Evolutionary conservation across 2,329 filamentous ascomycete genomes (phyloP).

Genomic region (Cordyceps cicadae): DNA sequence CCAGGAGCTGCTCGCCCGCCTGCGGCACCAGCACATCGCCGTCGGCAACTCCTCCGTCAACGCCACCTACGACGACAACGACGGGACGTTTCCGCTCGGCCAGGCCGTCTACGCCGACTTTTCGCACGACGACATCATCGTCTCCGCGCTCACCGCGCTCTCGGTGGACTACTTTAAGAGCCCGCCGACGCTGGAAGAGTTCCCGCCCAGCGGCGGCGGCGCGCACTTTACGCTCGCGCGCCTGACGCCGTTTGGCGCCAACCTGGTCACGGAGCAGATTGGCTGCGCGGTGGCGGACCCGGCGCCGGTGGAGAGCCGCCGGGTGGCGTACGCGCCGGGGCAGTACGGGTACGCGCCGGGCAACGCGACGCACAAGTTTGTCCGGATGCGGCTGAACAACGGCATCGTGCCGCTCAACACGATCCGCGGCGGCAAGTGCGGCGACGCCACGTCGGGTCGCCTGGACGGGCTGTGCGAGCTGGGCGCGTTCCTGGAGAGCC

Average conservation of each 20-base stretch:
- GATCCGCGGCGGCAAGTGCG: slow-evolving; percentile 38
- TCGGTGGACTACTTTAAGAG: slow-evolving; percentile 46
- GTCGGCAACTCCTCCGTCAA: slow-evolving; percentile 51
- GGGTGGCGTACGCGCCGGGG: slow-evolving; percentile 31
- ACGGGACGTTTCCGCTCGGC: slow-evolving; percentile 59
- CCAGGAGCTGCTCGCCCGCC: slow-evolving; percentile 69
- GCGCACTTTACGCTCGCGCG: slow-evolving; percentile 41
- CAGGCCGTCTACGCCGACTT: slow-evolving; percentile 67
- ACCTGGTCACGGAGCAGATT: slow-evolving; percentile 47
- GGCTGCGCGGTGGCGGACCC: slow-evolving; percentile 37
- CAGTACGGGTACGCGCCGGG: slow-evolving; percentile 38
- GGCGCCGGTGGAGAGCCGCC: slow-evolving; percentile 27
- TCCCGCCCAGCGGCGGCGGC: slow-evolving; percentile 32
- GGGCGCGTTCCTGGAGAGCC: slow-evolving; percentile 32
- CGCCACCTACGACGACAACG: slow-evolving; percentile 56
- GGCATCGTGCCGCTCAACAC: slow-evolving; percentile 38
- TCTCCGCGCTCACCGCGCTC: slow-evolving; percentile 32
- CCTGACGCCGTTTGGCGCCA: slow-evolving; percentile 46
- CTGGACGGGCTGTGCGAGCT: slow-evolving; percentile 38
- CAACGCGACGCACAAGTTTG: slow-evolving; percentile 36
- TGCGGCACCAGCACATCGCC: slow-evolving; percentile 63
- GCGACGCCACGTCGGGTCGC: slow-evolving; percentile 19
- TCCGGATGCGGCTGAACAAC: slow-evolving; percentile 41
- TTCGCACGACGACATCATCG: slow-evolving; percentile 76
- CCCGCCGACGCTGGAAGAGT: slow-evolving; percentile 32